Percentiles rank a stretch among this genome's conserved stretches.
phyloP scores from a whole-genome alignment of 164 flowering plant species.

The Nelumbo lutea region DNA sequence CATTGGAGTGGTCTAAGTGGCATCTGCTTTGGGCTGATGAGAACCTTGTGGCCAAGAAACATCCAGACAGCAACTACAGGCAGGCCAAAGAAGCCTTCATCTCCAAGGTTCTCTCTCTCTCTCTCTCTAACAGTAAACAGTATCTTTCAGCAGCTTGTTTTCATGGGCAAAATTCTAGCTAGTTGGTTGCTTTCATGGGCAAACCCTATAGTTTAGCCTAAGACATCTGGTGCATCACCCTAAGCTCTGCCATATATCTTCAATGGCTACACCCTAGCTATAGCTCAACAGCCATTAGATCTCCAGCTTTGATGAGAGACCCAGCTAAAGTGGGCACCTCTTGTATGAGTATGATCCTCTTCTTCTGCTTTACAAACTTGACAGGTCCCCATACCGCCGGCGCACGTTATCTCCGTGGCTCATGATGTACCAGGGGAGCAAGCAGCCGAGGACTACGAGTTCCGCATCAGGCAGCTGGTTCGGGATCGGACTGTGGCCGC shows the following conservation, averaged over 20 bases:
- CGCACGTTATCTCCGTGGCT: neutral
- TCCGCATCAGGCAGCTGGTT: neutral
- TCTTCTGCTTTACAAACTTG: no score
- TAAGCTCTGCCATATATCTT: no score
- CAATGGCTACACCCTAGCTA: no score
- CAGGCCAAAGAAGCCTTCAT: constrained; percentile 33
- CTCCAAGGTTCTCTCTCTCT: constrained; percentile 24
- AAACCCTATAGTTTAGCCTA: no score
- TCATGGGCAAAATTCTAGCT: no score
- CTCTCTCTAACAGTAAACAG: neutral
- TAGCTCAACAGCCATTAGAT: no score
- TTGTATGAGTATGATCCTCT: no score
- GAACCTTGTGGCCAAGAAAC: constrained; percentile 32
- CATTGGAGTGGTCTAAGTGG: constrained; percentile 39
- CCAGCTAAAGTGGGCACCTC: no score
- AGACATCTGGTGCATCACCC: no score
- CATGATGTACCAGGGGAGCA: neutral
- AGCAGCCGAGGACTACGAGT: neutral
- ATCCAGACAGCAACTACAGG: constrained; percentile 30
- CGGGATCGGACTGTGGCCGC: neutral
- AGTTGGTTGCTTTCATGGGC: no score
- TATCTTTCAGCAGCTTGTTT: no score
- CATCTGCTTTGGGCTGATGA: constrained; percentile 46
- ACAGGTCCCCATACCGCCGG: neutral
- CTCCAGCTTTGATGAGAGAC: no score